Evolutionary conservation across 1,139 yeast species (phyloP), one percentile per base, ranked within the genome.

Genomic region (Candida sp.): DNA sequence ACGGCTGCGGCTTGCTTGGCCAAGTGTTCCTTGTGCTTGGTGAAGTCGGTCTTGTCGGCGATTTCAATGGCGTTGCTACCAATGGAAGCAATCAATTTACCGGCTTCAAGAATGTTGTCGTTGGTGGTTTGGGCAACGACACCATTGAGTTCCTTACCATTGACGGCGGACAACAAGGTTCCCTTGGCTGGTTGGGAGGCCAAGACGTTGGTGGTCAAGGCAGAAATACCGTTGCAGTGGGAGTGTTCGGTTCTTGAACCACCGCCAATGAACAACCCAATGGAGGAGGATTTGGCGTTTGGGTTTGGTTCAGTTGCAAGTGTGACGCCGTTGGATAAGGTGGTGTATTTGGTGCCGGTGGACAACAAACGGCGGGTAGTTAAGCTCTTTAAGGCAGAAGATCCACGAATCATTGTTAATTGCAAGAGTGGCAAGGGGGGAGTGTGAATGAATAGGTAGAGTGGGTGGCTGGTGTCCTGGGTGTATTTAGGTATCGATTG

Each of bases 221-320:
- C 83, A 50, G 93, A 80, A 51, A 86, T 82, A 81, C 96, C 96
- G 61, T 88, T 88, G 75, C 85, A 85, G 81, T 84, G 87, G 49
- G 89, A 80, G 72, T 86, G 88, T 72, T 88, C 96, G 49, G 88
- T 72, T 69, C 92, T 79, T 49, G 93, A 85, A 67, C 96, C 96
- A 49, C 91, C 89, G 57, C 87, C 88, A 64, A 80, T 74, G 69
- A 80, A 88, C 51, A 88, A 70, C 69, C 94, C 94, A 58, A 88
- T 77, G 38, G 90, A 77, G 40, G 90, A 76, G 33, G 84, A 68
- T 52, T 77, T 65, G 54, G 88, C 84, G 54, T 70, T 63, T 44
- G 86, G 80, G 69, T 85, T 81, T 59, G 78, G 59, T 71, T 86
- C 90, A 49, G 90, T 78, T 54, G 91, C 91, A 60, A 88, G 80